Evolutionary conservation across 1,284 basidiomycete genomes (phyloP).

Genomic region (Puccinia polysora): DNA sequence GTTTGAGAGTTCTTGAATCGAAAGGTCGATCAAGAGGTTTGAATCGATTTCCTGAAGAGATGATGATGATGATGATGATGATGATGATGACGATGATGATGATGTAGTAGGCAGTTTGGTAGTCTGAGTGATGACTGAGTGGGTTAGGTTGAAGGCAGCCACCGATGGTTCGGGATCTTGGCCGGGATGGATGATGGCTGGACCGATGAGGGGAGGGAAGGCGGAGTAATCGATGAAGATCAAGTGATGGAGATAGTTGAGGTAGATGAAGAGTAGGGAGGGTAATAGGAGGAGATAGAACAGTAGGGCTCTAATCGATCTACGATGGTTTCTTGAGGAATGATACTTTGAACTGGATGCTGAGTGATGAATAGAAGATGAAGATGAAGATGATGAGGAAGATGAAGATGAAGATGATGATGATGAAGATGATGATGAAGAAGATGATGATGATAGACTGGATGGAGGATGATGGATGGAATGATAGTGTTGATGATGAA

Average conservation of each 20-base stretch:
- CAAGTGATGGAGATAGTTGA: constrained; percentile 9
- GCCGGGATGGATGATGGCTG: constrained; percentile 13
- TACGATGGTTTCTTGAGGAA: background rate
- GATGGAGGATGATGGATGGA: no score
- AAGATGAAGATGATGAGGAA: no score
- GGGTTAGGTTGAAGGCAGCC: background rate
- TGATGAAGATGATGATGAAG: no score
- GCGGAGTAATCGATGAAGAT: constrained; percentile 21
- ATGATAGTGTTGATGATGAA: no score
- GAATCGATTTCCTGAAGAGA: no score
- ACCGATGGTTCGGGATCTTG: background rate
- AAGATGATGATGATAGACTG: no score
- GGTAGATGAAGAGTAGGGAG: background rate
- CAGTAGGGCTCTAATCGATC: background rate
- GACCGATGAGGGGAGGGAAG: background rate
- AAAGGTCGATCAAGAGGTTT: constrained; percentile 5
- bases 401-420: no score
- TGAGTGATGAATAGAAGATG: no score
- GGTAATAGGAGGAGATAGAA: background rate
- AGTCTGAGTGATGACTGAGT: background rate
- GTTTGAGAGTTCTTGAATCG: background rate
- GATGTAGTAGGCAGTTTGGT: background rate
- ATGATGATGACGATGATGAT: background rate
- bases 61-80: background rate
- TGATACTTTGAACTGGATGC: background rate